phyloP scores from a whole-genome alignment of 495 filamentous ascomycete genomes.

The Neohortaea acidophila region DNA sequence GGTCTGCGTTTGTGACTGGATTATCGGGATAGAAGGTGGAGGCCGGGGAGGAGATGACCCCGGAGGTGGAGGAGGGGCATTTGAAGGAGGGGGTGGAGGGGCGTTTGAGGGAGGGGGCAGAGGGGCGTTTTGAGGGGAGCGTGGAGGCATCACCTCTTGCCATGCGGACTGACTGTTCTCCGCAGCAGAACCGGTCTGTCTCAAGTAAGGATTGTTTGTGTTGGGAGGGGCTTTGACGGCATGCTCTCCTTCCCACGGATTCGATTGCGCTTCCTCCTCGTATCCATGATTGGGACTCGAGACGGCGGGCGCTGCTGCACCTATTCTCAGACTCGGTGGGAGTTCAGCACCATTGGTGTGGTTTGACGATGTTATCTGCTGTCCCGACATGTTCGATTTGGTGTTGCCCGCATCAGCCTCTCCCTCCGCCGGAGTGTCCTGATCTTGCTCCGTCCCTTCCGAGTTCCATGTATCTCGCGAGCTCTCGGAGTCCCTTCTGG shows the following conservation, averaged over 20 bases:
- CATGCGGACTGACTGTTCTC: slow-evolving; percentile 7
- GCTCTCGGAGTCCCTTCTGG: slow-evolving; percentile 13
- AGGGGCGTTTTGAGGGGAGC: too few species aligned
- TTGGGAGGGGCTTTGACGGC: neutral
- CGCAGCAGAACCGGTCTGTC: slow-evolving; percentile 4
- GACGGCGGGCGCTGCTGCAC: neutral
- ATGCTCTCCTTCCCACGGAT: slow-evolving; percentile 13
- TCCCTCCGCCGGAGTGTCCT: slow-evolving; percentile 1
- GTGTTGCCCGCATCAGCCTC: too few species aligned
- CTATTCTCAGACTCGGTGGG: slow-evolving; percentile 10
- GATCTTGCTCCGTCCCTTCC: slow-evolving; percentile 8
- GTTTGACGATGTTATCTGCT: too few species aligned
- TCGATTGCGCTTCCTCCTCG: slow-evolving; percentile 12
- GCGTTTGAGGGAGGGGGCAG: neutral
- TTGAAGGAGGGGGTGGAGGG: slow-evolving; percentile 3
- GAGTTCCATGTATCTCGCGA: slow-evolving; percentile 15
- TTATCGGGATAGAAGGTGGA: too few species aligned
- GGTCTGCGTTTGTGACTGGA: slow-evolving; percentile 9
- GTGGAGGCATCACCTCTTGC: neutral
- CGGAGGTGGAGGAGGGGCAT: slow-evolving; percentile 7
- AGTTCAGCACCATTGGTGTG: too few species aligned
- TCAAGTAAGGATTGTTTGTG: slow-evolving; percentile 15
- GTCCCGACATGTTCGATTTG: too few species aligned
- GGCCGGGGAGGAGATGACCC: neutral
- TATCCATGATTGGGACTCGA: slow-evolving; percentile 3